Percentiles rank a stretch among this genome's conserved stretches.
phyloP scores from a whole-genome alignment of 2,329 filamentous ascomycete genomes.

The Sporothrix globosa region DNA sequence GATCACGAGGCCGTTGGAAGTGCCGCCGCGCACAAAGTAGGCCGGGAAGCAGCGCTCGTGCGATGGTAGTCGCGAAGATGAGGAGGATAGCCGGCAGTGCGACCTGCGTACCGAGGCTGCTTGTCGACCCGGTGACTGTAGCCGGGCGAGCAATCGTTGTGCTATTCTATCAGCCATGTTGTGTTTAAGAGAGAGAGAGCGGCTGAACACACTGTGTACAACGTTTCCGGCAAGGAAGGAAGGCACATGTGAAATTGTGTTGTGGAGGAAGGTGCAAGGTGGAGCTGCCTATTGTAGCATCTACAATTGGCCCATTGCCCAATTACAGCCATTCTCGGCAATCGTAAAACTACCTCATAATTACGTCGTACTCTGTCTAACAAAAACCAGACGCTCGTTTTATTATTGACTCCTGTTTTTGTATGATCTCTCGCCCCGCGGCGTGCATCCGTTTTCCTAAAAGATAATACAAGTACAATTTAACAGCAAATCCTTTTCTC shows the following conservation, averaged over 20 bases:
- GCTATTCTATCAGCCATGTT: conserved; percentile 3
- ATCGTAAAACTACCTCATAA: no score
- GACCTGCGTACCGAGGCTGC: background rate
- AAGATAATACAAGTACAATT: conserved; percentile 26
- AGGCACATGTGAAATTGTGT: background rate
- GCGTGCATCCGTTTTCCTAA: conserved; percentile 21
- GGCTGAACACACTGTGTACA: background rate
- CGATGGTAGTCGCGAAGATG: background rate
- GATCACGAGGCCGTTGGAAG: conserved; percentile 42
- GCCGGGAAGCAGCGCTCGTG: conserved; percentile 38
- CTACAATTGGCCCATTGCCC: background rate
- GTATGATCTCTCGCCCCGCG: conserved; percentile 19
- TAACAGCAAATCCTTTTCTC: conserved; percentile 1
- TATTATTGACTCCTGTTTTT: conserved; percentile 28
- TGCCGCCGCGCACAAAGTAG: conserved; percentile 42
- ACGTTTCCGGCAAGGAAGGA: background rate
- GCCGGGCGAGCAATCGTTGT: background rate
- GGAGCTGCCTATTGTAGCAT: background rate
- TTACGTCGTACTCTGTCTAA: background rate
- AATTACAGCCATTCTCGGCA: conserved; percentile 7
- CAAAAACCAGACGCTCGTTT: conserved; percentile 9
- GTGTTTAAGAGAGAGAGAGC: background rate
- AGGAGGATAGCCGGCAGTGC: background rate
- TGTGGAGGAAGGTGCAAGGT: conserved; percentile 8
- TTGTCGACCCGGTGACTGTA: background rate